Evolutionary conservation across 129 eudicot species (phyloP).

Genomic region (Arctium minus): DNA sequence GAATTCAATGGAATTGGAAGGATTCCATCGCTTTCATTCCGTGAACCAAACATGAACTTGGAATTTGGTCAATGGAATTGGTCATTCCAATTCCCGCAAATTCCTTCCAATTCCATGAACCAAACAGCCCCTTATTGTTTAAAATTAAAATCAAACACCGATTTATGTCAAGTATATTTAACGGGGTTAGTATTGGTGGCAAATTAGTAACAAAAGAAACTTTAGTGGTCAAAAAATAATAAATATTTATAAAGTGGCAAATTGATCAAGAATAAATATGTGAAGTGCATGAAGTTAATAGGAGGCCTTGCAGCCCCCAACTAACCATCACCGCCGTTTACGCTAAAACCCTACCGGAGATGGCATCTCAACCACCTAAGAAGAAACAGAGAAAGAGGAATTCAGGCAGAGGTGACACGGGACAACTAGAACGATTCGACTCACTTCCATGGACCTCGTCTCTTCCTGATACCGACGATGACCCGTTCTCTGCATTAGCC

Average conservation of each 20-base stretch:
- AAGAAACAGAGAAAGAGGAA: slow-evolving; percentile 37
- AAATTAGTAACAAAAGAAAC: not conserved
- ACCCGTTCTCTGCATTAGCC: slow-evolving; percentile 58
- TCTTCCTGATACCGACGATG: slow-evolving; percentile 47
- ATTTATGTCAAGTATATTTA: not conserved
- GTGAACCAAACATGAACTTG: too few species aligned
- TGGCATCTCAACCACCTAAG: slow-evolving; percentile 44
- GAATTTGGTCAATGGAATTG: too few species aligned
- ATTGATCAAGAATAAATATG: not conserved
- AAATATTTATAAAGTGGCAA: not conserved
- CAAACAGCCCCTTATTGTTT: too few species aligned
- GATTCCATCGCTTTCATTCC: too few species aligned
- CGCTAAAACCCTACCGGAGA: slow-evolving; percentile 34
- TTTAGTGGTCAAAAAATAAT: not conserved
- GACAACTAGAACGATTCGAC: slow-evolving; percentile 51
- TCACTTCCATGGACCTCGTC: slow-evolving; percentile 82
- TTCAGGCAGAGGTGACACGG: slow-evolving; percentile 31
- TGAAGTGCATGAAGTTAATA: not conserved
- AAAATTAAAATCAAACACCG: not conserved
- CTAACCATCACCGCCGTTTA: slow-evolving; percentile 10
- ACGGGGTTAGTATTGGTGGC: not conserved
- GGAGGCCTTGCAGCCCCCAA: not conserved
- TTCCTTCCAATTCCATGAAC: too few species aligned
- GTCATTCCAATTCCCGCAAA: too few species aligned
- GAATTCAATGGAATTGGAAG: too few species aligned